Evolutionary conservation across 768 basidiomycete species (phyloP).

Genomic region (Lepiota brunneoincarnata): DNA sequence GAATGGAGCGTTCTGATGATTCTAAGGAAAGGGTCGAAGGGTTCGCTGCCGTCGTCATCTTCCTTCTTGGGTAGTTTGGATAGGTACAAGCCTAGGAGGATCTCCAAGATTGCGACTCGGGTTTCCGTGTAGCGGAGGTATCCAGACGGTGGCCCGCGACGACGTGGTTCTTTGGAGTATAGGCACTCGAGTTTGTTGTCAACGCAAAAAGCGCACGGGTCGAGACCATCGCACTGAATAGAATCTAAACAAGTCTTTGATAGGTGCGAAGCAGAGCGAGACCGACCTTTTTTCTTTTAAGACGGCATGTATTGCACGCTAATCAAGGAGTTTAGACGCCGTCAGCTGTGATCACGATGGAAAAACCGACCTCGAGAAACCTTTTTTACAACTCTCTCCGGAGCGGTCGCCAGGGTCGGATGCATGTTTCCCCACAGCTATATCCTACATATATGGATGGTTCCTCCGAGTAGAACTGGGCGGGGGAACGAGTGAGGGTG

Average conservation of each 20-base stretch:
- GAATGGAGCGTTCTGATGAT: constrained; percentile 12
- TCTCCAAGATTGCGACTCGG: constrained; percentile 24
- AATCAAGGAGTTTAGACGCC: neutral
- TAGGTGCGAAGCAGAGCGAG: no score
- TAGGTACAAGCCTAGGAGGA: constrained; percentile 23
- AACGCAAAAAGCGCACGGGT: constrained; percentile 27
- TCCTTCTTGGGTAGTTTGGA: constrained; percentile 13
- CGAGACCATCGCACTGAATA: constrained; percentile 27
- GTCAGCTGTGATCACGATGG: neutral
- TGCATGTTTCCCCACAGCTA: constrained; percentile 12
- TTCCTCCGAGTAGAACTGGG: constrained; percentile 8
- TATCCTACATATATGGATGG: constrained; percentile 12
- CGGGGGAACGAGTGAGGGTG: neutral
- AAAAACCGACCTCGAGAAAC: constrained; percentile 11
- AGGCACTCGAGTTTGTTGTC: constrained; percentile 26
- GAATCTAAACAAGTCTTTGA: neutral
- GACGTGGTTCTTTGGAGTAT: constrained; percentile 26
- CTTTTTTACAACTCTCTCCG: constrained; percentile 11
- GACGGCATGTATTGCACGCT: constrained; percentile 30
- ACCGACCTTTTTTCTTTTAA: constrained; percentile 28
- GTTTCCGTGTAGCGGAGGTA: constrained; percentile 28
- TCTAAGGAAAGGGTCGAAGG: constrained; percentile 15
- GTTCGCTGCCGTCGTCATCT: neutral
- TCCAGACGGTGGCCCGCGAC: constrained; percentile 27
- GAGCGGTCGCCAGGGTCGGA: constrained; percentile 9